Conservation (phyloP, 1,139 yeast genomes). For the Yamadazyma mexicana region DNA sequence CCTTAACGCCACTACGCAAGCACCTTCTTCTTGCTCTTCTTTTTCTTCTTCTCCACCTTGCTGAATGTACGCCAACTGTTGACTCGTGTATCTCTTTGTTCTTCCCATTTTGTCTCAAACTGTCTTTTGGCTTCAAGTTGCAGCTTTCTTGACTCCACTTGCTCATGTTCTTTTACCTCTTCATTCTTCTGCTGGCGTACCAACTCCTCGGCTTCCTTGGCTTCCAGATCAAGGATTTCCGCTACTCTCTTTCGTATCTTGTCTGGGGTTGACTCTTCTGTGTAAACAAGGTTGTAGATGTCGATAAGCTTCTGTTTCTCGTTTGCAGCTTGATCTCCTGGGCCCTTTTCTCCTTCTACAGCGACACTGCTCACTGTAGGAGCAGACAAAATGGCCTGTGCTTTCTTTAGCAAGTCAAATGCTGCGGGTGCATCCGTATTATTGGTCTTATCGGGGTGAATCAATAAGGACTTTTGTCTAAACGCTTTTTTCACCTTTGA, state of each 20-base stretch:
- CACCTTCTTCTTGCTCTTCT: conserved; percentile 40
- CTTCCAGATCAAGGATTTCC: conserved; percentile 34
- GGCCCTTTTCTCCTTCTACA: conserved; percentile 14
- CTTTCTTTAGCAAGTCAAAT: conserved; percentile 51
- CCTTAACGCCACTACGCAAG: conserved; percentile 16
- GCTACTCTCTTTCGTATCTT: conserved; percentile 21
- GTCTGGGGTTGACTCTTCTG: neutral
- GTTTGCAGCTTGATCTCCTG: conserved; percentile 19
- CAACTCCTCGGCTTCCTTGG: conserved; percentile 13
- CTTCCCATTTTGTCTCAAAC: conserved; percentile 60
- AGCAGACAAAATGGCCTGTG: conserved; percentile 22
- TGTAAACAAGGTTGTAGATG: conserved; percentile 45
- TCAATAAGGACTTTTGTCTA: conserved; percentile 59
- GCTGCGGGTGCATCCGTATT: conserved; percentile 62
- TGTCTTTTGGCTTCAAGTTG: conserved; percentile 40
- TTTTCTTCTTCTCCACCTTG: conserved; percentile 42
- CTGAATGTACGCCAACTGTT: conserved; percentile 58
- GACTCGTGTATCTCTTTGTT: conserved; percentile 58
- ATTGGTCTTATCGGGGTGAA: conserved; percentile 68
- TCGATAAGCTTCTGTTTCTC: conserved; percentile 35
- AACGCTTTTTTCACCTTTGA: conserved; percentile 46
- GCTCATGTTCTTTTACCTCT: conserved; percentile 27
- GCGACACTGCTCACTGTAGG: conserved; percentile 3
- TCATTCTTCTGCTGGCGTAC: conserved; percentile 21
- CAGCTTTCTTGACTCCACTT: conserved; percentile 33